phyloP scores from a whole-genome alignment of 306 rosid species.

The Carpinus fangiana region DNA sequence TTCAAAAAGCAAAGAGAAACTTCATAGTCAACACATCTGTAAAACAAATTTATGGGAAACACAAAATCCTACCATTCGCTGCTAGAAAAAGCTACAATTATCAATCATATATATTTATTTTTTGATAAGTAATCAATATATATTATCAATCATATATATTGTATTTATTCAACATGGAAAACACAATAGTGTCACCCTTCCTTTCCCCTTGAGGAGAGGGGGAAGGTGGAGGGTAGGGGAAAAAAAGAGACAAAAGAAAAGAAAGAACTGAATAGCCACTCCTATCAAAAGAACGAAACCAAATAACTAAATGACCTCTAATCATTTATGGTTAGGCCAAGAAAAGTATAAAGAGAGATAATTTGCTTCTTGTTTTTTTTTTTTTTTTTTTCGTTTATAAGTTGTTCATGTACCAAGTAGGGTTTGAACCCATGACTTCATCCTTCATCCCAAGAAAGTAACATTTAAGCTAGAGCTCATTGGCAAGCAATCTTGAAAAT shows the following conservation, averaged over 20 bases:
- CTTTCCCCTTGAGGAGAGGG: background rate
- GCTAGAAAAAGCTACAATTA: background rate
- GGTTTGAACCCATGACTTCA: no score
- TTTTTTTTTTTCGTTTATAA: background rate
- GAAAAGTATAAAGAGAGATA: background rate
- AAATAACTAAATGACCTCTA: background rate
- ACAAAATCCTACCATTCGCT: background rate
- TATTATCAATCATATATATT: background rate
- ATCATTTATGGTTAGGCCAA: background rate
- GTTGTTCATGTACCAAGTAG: no score
- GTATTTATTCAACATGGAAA: background rate
- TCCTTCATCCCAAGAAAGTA: background rate
- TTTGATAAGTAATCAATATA: no score
- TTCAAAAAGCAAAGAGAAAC: constrained; percentile 24
- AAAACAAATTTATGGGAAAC: background rate
- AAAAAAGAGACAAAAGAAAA: background rate
- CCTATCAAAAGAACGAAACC: background rate
- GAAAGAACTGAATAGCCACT: background rate
- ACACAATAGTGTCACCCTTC: background rate
- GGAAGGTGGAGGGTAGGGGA: background rate
- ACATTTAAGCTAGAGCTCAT: background rate
- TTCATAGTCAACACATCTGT: background rate
- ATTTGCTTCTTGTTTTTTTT: background rate
- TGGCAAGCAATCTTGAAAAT: background rate
- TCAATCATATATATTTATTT: background rate